Evolutionary conservation across 768 basidiomycete genomes (phyloP).

Genomic region (Phlebiopsis flavidoalba): DNA sequence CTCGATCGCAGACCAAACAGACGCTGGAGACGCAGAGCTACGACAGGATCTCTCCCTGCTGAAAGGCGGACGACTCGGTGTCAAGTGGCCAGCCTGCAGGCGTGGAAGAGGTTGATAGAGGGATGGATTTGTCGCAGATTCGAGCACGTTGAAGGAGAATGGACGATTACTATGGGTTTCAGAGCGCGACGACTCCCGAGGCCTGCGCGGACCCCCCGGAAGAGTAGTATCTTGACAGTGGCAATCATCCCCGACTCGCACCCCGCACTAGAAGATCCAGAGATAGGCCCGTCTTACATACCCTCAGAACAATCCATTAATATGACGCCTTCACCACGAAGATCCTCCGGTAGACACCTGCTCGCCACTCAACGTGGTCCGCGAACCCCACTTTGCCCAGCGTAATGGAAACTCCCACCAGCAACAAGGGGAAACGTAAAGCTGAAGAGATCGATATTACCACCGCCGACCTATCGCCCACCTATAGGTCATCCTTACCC

Average conservation of each 20-base stretch:
- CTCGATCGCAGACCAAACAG: not conserved
- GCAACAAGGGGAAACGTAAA: constrained; percentile 60
- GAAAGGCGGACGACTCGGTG: constrained; percentile 5
- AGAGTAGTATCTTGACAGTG: constrained; percentile 21
- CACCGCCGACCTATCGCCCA: constrained; percentile 64
- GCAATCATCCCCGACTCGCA: constrained; percentile 16
- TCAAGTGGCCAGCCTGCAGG: constrained; percentile 4
- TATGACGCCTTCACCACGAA: constrained; percentile 5
- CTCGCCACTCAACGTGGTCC: constrained; percentile 21
- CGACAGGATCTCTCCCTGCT: not conserved
- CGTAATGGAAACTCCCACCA: constrained; percentile 19
- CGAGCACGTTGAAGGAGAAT: constrained; percentile 15
- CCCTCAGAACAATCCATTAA: constrained; percentile 1
- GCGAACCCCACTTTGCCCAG: constrained; percentile 17
- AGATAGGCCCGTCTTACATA: constrained; percentile 19
- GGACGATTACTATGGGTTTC: not conserved
- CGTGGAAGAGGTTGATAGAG: constrained; percentile 15
- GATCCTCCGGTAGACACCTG: constrained; percentile 8
- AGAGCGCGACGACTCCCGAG: constrained; percentile 11
- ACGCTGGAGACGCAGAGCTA: constrained; percentile 5
- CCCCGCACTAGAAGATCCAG: constrained; percentile 15
- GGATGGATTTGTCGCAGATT: constrained; percentile 15
- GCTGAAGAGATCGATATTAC: constrained; percentile 68
- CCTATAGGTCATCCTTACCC: too few species aligned
- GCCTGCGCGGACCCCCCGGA: constrained; percentile 19